Evolutionary conservation across 768 basidiomycete genomes (phyloP), one percentile per base, ranked within the genome.

Genomic region (Omphalotus guepiniiformis): DNA sequence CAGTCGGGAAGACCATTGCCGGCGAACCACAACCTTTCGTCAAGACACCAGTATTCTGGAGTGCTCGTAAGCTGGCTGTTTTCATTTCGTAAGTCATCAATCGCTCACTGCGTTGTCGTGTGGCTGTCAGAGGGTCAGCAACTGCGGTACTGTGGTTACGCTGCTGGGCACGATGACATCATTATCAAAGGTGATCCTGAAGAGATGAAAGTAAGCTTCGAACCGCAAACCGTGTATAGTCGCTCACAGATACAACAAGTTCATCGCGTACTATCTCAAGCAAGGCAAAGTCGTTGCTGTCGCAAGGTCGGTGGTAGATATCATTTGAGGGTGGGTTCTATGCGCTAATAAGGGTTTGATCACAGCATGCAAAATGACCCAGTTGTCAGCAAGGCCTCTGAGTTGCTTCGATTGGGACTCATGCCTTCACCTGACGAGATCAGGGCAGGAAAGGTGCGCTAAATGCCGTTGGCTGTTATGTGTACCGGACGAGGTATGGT

Each of bases 41-140:
- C 39, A 93, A 92, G 66, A 69, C 88, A 9, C 90, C 91, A 0
- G 68, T 92, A 29, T 94, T 94, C 70, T 94, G 93, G 93, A 90
- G 88, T 59, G 87, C 89, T 18, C 86, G 86, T 88, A 58, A 47
- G 85, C 1, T 32, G 5, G 25, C 7, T 46, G 12, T 30, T 44
- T 18, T 45, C 34, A 11, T 27, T n/a, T 45, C 23, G 6, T 8
- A 23, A 18, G 37, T 32, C 16, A 48, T 23, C 12, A 16, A n/a
- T 4, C 1, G 23, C 22, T 39, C 26, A 8, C 12, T 39, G 43
- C 30, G 28, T 3, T 25, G 26, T 40, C 12, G 3, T 21, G 7
- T 22, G 8, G 12, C 2, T 27, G 15, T 2, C 54, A 88, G 86
- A 86, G 79, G 91, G 92, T 28, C 83, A 86, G 59, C 88, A 93